Conservation (phyloP, 2,329 filamentous ascomycete species). For the Aspergillus ustus region DNA sequence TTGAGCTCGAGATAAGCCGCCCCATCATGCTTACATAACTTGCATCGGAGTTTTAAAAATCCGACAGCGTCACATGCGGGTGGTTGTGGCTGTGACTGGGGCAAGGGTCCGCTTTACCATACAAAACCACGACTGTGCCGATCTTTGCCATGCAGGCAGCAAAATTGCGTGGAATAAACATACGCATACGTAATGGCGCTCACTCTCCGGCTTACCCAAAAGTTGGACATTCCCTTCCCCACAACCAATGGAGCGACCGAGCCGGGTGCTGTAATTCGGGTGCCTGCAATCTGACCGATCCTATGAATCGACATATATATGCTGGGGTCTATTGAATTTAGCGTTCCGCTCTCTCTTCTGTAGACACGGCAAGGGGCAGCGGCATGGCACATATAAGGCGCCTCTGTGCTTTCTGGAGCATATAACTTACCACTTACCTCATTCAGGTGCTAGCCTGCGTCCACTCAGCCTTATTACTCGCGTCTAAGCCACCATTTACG, state of each 20-base stretch:
- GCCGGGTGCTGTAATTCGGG: slow-evolving; percentile 21
- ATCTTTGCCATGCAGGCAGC: slow-evolving; percentile 9
- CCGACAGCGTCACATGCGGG: slow-evolving; percentile 11
- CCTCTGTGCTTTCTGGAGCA: slow-evolving; percentile 4
- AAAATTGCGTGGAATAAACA: neutral
- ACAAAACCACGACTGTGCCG: slow-evolving; percentile 8
- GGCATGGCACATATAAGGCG: slow-evolving; percentile 18
- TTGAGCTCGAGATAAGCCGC: slow-evolving; percentile 15
- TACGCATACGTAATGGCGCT: neutral
- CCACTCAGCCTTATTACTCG: slow-evolving; percentile 12
- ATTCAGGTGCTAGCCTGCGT: slow-evolving; percentile 10
- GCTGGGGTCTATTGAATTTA: slow-evolving; percentile 4
- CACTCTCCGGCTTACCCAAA: neutral
- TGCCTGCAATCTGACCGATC: slow-evolving; percentile 21
- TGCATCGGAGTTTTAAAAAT: slow-evolving; percentile 8
- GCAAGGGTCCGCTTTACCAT: neutral
- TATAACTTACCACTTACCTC: slow-evolving; percentile 13
- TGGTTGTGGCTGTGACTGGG: neutral
- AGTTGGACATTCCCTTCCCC: slow-evolving; percentile 5
- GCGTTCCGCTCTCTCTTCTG: neutral
- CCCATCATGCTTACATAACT: slow-evolving; percentile 14
- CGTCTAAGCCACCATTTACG: slow-evolving; percentile 23
- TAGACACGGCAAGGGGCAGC: slow-evolving; percentile 9
- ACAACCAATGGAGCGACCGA: slow-evolving; percentile 9
- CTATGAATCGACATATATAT: slow-evolving; percentile 15